Percentiles rank a stretch among this genome's conserved stretches.
phyloP scores from a whole-genome alignment of 2,329 filamentous ascomycete species.

The Aspergillus sp. region DNA sequence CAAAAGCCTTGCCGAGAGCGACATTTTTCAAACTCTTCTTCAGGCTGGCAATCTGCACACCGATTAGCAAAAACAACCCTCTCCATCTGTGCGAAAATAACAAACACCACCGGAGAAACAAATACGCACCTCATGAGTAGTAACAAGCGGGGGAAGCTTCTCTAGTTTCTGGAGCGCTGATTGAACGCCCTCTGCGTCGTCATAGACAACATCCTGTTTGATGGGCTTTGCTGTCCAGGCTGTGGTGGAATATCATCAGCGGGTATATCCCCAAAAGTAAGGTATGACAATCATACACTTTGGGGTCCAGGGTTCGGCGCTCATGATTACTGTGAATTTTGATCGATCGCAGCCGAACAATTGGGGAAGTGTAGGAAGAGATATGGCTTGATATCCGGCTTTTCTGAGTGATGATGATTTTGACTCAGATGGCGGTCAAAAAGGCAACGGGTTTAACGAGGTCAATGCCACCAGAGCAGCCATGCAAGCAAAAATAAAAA shows the following conservation, averaged over 20 bases:
- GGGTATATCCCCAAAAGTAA: not conserved
- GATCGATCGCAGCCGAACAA: not conserved
- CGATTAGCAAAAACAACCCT: not conserved
- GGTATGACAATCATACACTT: not conserved
- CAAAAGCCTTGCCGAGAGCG: conserved; percentile 84
- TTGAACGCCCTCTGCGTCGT: conserved; percentile 41
- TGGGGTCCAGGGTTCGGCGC: not conserved
- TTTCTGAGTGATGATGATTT: not conserved
- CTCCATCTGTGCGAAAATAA: not conserved
- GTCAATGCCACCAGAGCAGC: not conserved
- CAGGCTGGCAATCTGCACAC: conserved; percentile 65
- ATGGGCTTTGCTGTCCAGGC: conserved; percentile 27
- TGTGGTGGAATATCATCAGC: not conserved
- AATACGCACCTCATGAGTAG: conserved; percentile 42
- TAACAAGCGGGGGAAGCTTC: conserved; percentile 48
- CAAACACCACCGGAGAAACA: not conserved
- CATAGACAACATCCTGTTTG: conserved; percentile 37
- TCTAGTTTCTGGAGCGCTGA: conserved; percentile 43
- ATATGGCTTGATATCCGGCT: not conserved
- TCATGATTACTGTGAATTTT: not conserved
- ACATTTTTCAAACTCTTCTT: conserved; percentile 80
- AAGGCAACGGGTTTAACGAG: not conserved
- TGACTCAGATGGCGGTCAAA: not conserved
- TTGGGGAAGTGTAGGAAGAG: not conserved
- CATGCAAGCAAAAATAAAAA: not conserved